Evolutionary conservation across 805 yeast species (phyloP), one percentile per base, ranked within the genome.

Genomic region (Candida maris): DNA sequence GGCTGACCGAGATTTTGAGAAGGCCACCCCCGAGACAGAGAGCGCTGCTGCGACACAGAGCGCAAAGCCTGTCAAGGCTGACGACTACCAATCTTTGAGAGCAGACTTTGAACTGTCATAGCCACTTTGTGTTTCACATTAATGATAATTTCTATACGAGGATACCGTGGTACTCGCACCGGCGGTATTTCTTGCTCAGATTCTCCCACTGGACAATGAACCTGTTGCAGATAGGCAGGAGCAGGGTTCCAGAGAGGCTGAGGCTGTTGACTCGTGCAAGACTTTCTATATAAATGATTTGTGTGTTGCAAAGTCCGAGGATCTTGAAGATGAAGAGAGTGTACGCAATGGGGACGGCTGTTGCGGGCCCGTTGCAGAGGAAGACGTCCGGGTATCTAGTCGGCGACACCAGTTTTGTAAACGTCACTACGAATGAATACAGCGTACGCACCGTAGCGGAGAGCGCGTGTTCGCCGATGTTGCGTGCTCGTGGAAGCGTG

Each of bases 171-270:
- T 76, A 87, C 51, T 85, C 95, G 1, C 86, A 75, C 38, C 85
- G 60, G 5, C 59, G 65, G 50, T 78, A 79, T 36, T 57, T 52
- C 15, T 52, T 43, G 6, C 71, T 67, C 37, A 93, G 64, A 19
- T 68, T 67, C 19, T 75, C 75, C 98, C 98, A 93, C 57, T 93
- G 98, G 6, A 93, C 97, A 1, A 93, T 52, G 42, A 93, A 84
- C 16, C 89, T 66, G 55, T 87, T 84, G 4, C 80, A 68, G 4
- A 93, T 64, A 3, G 87, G 87, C 43, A 83, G 66, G 10, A 91
- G 54, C 14, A 93, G 56, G 32, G 61, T 54, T 0, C 97, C 98
- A 13, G 89, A 79, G 21, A 88, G 61, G 52, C 96, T 87, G 35
- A 93, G 67, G 3, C 66, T 62, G 36, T 70, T 67, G 7, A 88